These are phyloP conservation scores for Chalaropsis ovoidea DNA, from an alignment of 2,329 filamentous ascomycete genomes.

Conservation along the genomic window DNA sequence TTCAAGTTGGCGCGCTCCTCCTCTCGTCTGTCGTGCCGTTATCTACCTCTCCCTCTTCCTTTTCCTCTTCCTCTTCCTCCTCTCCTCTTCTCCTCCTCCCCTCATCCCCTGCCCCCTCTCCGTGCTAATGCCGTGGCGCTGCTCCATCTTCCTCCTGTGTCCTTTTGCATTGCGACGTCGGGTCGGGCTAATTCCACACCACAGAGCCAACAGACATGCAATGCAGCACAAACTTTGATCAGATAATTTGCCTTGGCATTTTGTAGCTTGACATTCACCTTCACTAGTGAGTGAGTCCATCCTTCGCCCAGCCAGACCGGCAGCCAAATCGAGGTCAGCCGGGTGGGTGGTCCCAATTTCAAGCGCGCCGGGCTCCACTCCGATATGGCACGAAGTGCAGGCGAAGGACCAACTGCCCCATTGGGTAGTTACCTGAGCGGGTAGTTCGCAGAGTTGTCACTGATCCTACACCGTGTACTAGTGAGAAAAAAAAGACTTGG, in stretches of 20 bases:
- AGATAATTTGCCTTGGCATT: constrained; percentile 17
- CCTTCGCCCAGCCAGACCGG: neutral
- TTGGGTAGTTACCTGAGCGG: neutral
- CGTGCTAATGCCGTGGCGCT: neutral
- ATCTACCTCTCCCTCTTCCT: too few relatives aligned
- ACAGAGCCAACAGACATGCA: too few relatives aligned
- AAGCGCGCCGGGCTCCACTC: neutral
- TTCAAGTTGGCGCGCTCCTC: too few relatives aligned
- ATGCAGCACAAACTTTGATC: constrained; percentile 13
- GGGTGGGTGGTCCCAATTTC: neutral
- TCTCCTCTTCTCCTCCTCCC: neutral
- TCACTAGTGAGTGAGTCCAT: neutral
- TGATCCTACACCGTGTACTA: neutral
- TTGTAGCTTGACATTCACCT: neutral
- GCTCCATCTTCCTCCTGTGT: neutral
- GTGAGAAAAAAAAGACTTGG: neutral
- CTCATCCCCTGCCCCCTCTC: neutral
- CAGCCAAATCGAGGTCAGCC: neutral
- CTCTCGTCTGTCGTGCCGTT: too few relatives aligned
- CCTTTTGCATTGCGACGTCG: constrained; percentile 10
- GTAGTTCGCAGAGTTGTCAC: neutral
- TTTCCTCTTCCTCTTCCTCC: too few relatives aligned
- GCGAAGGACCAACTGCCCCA: neutral
- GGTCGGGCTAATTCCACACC: neutral
- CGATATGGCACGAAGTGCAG: neutral